Conservation (phyloP, 179 eudicot genomes). For the Beta corolliflora region DNA sequence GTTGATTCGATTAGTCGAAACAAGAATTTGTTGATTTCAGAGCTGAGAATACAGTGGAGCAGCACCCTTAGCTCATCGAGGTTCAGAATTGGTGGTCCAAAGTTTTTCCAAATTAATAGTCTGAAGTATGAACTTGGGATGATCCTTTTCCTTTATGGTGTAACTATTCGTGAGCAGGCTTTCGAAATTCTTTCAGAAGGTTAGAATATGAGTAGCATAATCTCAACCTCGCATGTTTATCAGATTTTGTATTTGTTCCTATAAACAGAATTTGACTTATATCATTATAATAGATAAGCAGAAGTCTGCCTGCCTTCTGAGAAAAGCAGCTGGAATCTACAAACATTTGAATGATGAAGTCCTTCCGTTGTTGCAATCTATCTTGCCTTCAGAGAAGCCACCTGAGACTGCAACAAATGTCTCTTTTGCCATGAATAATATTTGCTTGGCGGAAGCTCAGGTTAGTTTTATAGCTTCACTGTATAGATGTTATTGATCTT, state of each 20-base stretch:
- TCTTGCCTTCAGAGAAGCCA: conserved; percentile 46
- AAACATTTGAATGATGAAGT: conserved; percentile 50
- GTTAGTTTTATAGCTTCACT: conserved; percentile 29
- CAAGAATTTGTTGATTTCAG: conserved; percentile 39
- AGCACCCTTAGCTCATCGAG: conserved; percentile 55
- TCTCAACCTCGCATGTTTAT: conserved; percentile 13
- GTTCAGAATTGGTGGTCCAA: conserved; percentile 49
- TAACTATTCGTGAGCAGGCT: conserved; percentile 59
- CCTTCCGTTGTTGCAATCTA: conserved; percentile 38
- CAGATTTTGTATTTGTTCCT: background rate
- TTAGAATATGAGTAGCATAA: conserved; percentile 17
- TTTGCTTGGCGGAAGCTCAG: conserved; percentile 90
- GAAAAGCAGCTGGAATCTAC: conserved; percentile 79
- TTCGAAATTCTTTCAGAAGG: conserved; percentile 56
- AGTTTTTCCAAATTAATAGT: conserved; percentile 53
- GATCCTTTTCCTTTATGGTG: conserved; percentile 64
- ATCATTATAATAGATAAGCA: conserved; percentile 48
- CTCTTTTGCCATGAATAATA: conserved; percentile 50
- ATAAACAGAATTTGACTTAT: background rate
- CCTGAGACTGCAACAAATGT: conserved; percentile 52
- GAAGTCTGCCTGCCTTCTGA: conserved; percentile 56
- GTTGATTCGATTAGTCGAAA: conserved; percentile 31
- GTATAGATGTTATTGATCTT: background rate
- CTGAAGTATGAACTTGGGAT: conserved; percentile 62
- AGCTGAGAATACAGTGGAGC: conserved; percentile 69